Percentiles rank a stretch among this genome's conserved stretches.
Evolutionary conservation across 257 asterid species (phyloP).

Genomic region (Lycium barbarum): DNA sequence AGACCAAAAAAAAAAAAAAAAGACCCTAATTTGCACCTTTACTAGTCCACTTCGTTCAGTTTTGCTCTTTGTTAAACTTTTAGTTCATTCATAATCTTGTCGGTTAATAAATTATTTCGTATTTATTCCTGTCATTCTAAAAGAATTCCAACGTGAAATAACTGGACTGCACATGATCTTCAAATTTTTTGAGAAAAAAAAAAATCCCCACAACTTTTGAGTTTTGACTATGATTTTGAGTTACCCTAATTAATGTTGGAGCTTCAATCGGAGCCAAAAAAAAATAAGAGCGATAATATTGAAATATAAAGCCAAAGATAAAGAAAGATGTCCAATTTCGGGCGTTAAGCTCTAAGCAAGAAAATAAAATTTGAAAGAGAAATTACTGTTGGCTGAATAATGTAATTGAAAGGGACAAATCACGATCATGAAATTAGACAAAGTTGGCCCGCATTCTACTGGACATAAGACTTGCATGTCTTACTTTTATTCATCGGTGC

Average conservation of each 20-base stretch:
- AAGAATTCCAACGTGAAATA: not conserved
- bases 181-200: not conserved
- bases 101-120: not conserved
- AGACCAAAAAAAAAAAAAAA: no score
- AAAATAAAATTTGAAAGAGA: not conserved
- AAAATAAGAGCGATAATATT: not conserved
- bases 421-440: not conserved
- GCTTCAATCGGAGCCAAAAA: not conserved
- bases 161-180: not conserved
- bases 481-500: no score
- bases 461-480: no score
- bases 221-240: no score
- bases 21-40: no score
- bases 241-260: no score
- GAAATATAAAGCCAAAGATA: not conserved
- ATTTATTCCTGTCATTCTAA: not conserved
- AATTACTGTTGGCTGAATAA: not conserved
- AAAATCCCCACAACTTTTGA: not conserved
- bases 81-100: no score
- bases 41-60: no score
- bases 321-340: not conserved
- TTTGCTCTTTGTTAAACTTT: no score
- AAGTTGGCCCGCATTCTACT: not conserved
- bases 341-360: no score
- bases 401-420: slow-evolving; percentile 23